Conservation (phyloP, 306 rosid species). For the Inga laurina region DNA sequence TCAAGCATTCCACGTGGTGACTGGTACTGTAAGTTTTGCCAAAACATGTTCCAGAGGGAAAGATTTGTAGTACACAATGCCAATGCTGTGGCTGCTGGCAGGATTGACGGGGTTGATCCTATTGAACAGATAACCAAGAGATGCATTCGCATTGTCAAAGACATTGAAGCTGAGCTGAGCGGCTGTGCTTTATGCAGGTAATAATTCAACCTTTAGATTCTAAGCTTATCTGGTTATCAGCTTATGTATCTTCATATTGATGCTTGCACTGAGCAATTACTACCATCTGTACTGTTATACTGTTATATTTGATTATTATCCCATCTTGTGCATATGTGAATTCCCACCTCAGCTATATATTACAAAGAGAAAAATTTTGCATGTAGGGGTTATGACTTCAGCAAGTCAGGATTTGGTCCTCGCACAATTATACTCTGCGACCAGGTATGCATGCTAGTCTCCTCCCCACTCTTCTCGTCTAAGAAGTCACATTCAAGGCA, state of each 20-base stretch:
- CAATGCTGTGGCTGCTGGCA: conserved; percentile 94
- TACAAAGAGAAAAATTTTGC: conserved; percentile 31
- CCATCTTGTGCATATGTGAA: conserved; percentile 22
- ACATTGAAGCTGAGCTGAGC: conserved; percentile 75
- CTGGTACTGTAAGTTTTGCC: conserved; percentile 94
- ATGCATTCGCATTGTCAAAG: conserved; percentile 91
- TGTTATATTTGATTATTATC: conserved; percentile 5
- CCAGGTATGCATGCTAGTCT: conserved; percentile 55
- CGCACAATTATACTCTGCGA: conserved; percentile 90
- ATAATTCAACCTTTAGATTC: conserved; percentile 26
- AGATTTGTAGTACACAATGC: conserved; percentile 75
- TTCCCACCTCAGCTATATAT: conserved; percentile 17
- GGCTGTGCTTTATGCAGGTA: conserved; percentile 97
- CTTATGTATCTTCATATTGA: background rate
- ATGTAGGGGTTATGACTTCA: conserved; percentile 83
- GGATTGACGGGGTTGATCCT: conserved; percentile 89
- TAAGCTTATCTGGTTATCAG: background rate
- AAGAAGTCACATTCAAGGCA: conserved; percentile 17
- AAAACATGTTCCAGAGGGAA: conserved; percentile 84
- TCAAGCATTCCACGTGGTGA: conserved; percentile 81
- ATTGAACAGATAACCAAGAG: conserved; percentile 79
- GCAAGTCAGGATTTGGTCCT: conserved; percentile 96
- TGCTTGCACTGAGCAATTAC: background rate
- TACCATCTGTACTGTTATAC: conserved; percentile 1
- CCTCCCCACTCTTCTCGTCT: background rate